Evolutionary conservation across 441 rosid species (phyloP).

Genomic region (Eutrema salsugineum): DNA sequence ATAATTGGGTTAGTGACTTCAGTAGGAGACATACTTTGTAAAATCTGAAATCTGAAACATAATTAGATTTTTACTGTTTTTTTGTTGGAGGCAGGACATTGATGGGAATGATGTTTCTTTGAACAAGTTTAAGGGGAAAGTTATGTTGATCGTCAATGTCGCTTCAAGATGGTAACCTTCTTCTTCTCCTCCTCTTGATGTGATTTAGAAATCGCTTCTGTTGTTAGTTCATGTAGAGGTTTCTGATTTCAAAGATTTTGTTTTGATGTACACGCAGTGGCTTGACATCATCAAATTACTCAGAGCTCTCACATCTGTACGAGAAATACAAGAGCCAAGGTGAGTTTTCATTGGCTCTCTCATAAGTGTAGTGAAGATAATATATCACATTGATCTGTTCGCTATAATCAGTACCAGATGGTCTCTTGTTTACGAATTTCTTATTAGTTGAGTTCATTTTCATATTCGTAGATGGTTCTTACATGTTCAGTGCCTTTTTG

Average conservation of each 20-base stretch:
- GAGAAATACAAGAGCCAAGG: conserved; percentile 71
- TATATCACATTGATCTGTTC: neutral
- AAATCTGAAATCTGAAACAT: neutral
- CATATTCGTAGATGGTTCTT: neutral
- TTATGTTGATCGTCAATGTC: conserved; percentile 79
- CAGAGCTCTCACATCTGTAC: conserved; percentile 66
- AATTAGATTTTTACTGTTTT: neutral
- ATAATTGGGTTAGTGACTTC: neutral
- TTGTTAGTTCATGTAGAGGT: neutral
- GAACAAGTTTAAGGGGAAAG: conserved; percentile 78
- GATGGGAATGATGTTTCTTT: conserved; percentile 75
- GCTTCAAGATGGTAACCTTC: conserved; percentile 81
- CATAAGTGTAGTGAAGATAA: neutral
- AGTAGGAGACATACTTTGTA: neutral
- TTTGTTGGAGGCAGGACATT: conserved; percentile 59
- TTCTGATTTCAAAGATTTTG: conserved; percentile 26
- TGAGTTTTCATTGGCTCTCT: conserved; percentile 16
- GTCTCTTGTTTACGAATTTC: neutral
- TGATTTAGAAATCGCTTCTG: neutral
- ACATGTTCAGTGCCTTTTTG: neutral
- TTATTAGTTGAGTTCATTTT: neutral
- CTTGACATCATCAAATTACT: conserved; percentile 60
- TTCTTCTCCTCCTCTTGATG: neutral
- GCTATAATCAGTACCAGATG: neutral
- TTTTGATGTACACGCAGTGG: conserved; percentile 41